Evolutionary conservation across 1,139 yeast genomes (phyloP).

Genomic region (Eremothecium gossypii): DNA sequence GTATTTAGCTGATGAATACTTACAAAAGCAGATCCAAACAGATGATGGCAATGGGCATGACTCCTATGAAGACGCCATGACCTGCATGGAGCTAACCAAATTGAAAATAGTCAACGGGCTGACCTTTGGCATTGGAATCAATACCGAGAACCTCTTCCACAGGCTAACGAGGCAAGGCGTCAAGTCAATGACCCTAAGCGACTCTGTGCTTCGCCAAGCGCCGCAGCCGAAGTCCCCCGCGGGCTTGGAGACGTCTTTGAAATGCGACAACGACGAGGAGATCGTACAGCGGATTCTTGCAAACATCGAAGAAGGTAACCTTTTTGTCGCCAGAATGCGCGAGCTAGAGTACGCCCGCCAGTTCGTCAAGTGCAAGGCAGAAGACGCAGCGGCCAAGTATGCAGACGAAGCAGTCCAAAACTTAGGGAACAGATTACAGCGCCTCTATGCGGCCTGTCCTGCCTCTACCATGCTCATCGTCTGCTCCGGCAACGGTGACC

Average conservation of each 20-base stretch:
- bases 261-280: slow-evolving; percentile 52
- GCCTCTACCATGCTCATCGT: slow-evolving; percentile 51
- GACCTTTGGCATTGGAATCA: slow-evolving; percentile 48
- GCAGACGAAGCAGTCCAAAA: slow-evolving; percentile 19
- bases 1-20: slow-evolving; percentile 50
- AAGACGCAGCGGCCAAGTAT: slow-evolving; percentile 6
- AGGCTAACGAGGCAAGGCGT: slow-evolving; percentile 30
- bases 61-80: slow-evolving; percentile 73
- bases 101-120: slow-evolving; percentile 59
- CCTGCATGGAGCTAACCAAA: slow-evolving; percentile 72
- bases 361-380: slow-evolving; percentile 16
- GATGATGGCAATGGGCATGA: slow-evolving; percentile 61
- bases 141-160: slow-evolving; percentile 36
- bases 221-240: slow-evolving; percentile 7
- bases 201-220: slow-evolving; percentile 18
- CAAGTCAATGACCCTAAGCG: slow-evolving; percentile 35
- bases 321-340: slow-evolving; percentile 47
- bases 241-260: slow-evolving; percentile 30
- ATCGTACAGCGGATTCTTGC: slow-evolving; percentile 37
- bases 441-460: slow-evolving; percentile 48
- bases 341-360: slow-evolving; percentile 45
- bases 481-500: slow-evolving; percentile 56
- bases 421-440: slow-evolving; percentile 39
- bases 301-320: slow-evolving; percentile 34
- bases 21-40: slow-evolving; percentile 57